A percentile compares a stretch with the other conserved stretches of the same genome.
Conservation (phyloP, 2,329 filamentous ascomycete species). For the Aspergillus sergii region DNA sequence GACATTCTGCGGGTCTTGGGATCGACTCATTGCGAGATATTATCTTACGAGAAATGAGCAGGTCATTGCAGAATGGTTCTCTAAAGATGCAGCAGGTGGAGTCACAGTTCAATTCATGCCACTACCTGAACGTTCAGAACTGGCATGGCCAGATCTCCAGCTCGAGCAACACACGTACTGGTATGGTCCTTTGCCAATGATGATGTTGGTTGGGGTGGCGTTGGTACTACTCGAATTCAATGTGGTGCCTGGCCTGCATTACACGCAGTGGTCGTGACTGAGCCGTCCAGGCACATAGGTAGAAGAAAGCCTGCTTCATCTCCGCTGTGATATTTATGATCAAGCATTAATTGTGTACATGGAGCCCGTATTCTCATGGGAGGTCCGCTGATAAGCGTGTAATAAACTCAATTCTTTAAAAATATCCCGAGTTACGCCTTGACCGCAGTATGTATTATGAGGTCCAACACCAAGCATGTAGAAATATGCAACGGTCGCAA, state of each 20-base stretch:
- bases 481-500: no score
- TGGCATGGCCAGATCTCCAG: background rate
- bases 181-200: background rate
- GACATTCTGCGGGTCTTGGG: background rate
- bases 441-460: no score
- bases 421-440: no score
- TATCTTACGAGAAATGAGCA: background rate
- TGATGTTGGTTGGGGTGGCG: background rate
- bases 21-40: background rate
- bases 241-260: background rate
- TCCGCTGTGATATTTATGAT: no score
- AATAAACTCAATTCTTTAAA: no score
- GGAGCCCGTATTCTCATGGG: no score
- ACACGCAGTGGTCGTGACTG: background rate
- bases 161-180: background rate
- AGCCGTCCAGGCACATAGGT: accelerated
- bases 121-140: background rate
- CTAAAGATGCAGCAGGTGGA: background rate
- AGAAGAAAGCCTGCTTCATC: background rate
- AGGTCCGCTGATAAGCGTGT: no score
- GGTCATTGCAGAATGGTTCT: background rate
- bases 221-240: background rate
- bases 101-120: background rate
- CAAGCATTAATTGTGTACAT: no score
- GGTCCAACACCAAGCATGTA: no score